phyloP scores from a whole-genome alignment of 2,329 filamentous ascomycete species.

The Fusarium sarcochroum region DNA sequence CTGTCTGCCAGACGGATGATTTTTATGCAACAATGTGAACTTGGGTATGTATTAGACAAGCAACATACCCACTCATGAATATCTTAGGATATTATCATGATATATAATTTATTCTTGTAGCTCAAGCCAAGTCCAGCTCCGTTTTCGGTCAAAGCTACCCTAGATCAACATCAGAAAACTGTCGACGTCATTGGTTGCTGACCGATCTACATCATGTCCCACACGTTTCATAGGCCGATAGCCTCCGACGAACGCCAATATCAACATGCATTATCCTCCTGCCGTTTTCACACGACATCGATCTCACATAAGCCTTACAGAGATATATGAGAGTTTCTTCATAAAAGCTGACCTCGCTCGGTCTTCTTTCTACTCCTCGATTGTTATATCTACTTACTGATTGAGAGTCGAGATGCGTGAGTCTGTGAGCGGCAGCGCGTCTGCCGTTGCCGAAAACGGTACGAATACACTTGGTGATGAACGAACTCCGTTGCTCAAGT shows the following conservation, averaged over 20 bases:
- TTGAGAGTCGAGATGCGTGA: slow-evolving; percentile 33
- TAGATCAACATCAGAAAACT: neutral
- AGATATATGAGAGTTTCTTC: neutral
- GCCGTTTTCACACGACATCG: neutral
- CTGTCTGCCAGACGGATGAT: no score
- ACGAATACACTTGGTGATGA: slow-evolving; percentile 35
- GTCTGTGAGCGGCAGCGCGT: slow-evolving; percentile 28
- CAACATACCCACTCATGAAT: neutral
- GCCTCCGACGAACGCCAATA: slow-evolving; percentile 7
- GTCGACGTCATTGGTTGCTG: slow-evolving; percentile 32
- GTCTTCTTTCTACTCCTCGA: neutral
- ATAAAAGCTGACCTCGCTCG: neutral
- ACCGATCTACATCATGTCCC: slow-evolving; percentile 4
- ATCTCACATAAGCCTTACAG: slow-evolving; percentile 15
- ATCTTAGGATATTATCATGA: neutral
- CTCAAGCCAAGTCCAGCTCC: slow-evolving; percentile 1
- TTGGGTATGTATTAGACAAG: slow-evolving; percentile 25
- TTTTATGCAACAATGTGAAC: slow-evolving; percentile 5
- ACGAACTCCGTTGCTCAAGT: slow-evolving; percentile 49
- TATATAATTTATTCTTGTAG: neutral
- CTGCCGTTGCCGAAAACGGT: slow-evolving; percentile 35
- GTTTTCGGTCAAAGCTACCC: slow-evolving; percentile 18
- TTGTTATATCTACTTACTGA: neutral
- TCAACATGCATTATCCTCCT: neutral
- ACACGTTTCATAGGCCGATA: slow-evolving; percentile 26